Evolutionary conservation across 1,284 basidiomycete species (phyloP), one percentile per base, ranked within the genome.

Genomic region (Peniophora sp.): DNA sequence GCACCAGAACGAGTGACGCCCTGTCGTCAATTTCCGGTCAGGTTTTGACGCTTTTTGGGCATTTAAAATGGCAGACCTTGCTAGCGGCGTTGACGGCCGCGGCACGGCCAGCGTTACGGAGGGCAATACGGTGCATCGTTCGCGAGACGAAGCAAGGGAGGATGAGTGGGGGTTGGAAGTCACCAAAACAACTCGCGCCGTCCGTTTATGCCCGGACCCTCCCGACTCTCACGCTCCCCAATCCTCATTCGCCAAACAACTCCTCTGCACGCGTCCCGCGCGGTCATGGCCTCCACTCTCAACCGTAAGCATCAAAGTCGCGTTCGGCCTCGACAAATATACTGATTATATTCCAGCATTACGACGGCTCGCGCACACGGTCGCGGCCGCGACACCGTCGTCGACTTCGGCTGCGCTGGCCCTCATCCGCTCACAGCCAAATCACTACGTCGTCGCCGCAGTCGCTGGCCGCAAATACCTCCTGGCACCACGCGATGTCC

Each of bases 391-490:
- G 17, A 34, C 60, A 11, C 60, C 66, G 3, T 51, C 60, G 47
- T 60, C 68, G n/a, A 59, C 68, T 20, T 34, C 68, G 34, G 67
- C 74, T 49, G 88, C 86, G 18, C 72, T 90, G 60, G 69, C 78
- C 48, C 72, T 87, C 64, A 81, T 90, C 54, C 83, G 83, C 58
- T 81, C 84, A 2, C 92, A 89, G 64, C 89, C 85, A 18, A 87
- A 79, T 8, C 89, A 91, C 71, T 99, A 98, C 70, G 77, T 94
- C 64, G 75, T 96, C 58, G 92, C 93, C 51, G 85, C 88, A n/a
- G 79, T 98, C 52, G 88, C 88, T 52, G 88, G 92, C 54, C 78
- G 83, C 60, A 89, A 88, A 65, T 94, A 96, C 70, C 81, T 97
- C 57, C 76, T 99, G 32, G 81, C 94, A 34, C 85, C 92, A 18